These are phyloP conservation scores for Hylodesmum podocarpum DNA, from an alignment of 306 rosid genomes.

Conservation along the genomic window DNA sequence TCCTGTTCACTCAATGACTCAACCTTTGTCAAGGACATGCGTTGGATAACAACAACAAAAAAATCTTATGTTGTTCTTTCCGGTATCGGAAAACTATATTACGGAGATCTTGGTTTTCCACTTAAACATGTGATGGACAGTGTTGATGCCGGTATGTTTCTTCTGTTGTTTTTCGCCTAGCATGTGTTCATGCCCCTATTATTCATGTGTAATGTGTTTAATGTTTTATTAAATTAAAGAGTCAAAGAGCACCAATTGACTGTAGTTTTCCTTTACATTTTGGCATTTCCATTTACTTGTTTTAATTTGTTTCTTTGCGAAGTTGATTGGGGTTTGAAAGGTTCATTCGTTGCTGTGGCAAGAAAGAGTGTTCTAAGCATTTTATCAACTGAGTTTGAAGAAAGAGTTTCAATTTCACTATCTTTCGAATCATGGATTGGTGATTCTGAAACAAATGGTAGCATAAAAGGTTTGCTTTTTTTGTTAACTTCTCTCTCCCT, in stretches of 20 bases:
- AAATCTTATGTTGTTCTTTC: constrained; percentile 66
- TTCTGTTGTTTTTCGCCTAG: background rate
- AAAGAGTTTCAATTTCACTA: constrained; percentile 51
- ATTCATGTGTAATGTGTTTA: background rate
- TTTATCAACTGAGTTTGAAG: constrained; percentile 66
- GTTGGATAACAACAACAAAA: constrained; percentile 60
- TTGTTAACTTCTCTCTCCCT: background rate
- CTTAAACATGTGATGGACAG: constrained; percentile 51
- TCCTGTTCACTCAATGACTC: constrained; percentile 54
- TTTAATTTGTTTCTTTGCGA: constrained; percentile 24
- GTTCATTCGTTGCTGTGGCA: constrained; percentile 75
- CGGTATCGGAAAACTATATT: constrained; percentile 52
- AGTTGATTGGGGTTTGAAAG: constrained; percentile 80
- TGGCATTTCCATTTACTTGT: constrained; percentile 27
- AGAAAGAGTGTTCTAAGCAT: constrained; percentile 59
- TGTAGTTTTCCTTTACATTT: background rate
- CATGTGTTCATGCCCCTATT: background rate
- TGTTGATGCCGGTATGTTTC: constrained; percentile 81
- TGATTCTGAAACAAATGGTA: constrained; percentile 42
- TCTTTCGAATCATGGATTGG: constrained; percentile 47
- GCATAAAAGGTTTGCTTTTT: constrained; percentile 54
- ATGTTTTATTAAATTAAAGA: constrained; percentile 19
- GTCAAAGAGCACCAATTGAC: background rate
- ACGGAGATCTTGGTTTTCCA: constrained; percentile 51
- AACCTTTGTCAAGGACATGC: constrained; percentile 63